Evolutionary conservation across 1,139 yeast species (phyloP).

Genomic region (Blastobotrys proliferans): DNA sequence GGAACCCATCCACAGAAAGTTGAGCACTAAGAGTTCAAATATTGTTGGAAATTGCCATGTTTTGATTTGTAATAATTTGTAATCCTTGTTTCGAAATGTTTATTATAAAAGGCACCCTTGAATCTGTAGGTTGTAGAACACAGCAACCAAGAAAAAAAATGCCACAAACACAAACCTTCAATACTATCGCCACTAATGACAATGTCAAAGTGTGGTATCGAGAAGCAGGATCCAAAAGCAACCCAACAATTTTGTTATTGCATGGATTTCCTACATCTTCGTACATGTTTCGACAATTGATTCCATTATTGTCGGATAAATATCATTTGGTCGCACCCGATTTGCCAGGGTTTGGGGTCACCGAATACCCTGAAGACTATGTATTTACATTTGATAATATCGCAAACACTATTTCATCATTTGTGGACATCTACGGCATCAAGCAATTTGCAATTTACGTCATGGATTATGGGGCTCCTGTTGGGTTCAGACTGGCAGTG

Average conservation of each 20-base stretch:
- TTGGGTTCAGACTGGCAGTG: constrained; percentile 39
- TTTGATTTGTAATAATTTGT: no score
- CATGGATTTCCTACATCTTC: constrained; percentile 48
- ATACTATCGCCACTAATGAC: not conserved
- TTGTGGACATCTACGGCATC: constrained; percentile 26
- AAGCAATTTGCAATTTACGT: constrained; percentile 37
- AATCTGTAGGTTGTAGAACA: no score
- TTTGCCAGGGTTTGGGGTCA: constrained; percentile 44
- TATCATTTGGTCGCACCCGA: constrained; percentile 45
- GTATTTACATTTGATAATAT: constrained; percentile 36
- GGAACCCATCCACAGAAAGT: no score
- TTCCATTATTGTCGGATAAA: constrained; percentile 36
- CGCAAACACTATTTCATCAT: constrained; percentile 34
- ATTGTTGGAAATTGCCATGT: no score
- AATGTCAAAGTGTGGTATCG: constrained; percentile 36
- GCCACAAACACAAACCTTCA: no score
- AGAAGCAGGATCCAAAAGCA: constrained; percentile 36
- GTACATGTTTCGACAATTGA: constrained; percentile 37
- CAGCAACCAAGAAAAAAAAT: no score
- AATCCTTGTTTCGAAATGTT: no score
- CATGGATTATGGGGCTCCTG: constrained; percentile 46
- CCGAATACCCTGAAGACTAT: constrained; percentile 33
- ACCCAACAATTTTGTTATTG: constrained; percentile 37
- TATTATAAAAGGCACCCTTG: no score
- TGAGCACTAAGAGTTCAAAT: no score